Percentiles rank a stretch among this genome's conserved stretches.
phyloP scores from a whole-genome alignment of 169 alveolate species.

The Toxoplasma gondii region DNA sequence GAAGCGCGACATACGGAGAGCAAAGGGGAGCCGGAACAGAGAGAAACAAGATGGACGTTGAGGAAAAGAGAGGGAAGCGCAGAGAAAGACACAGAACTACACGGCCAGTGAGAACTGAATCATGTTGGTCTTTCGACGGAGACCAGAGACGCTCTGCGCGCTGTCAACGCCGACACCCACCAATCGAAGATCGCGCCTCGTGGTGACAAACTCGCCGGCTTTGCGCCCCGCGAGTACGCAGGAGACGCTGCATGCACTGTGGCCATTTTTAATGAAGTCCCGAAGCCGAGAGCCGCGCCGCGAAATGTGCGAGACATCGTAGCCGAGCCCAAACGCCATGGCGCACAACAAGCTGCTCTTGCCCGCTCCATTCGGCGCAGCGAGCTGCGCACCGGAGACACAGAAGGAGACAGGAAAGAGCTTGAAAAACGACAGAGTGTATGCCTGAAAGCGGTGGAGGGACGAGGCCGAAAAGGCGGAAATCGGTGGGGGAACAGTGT shows the following conservation, averaged over 20 bases:
- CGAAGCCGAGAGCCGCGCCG: not conserved
- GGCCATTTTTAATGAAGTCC: not conserved
- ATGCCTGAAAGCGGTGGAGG: not conserved
- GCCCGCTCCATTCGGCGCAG: not conserved
- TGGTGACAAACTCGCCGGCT: not conserved
- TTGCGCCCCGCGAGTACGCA: not conserved
- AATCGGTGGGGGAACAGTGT: not conserved
- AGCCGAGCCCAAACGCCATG: slow-evolving; percentile 19
- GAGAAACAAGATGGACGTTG: too few species aligned
- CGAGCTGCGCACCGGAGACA: not conserved
- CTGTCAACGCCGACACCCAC: not conserved
- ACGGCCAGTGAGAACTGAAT: too few species aligned
- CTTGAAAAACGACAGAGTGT: not conserved
- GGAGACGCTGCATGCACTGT: not conserved
- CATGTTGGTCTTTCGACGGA: too few species aligned
- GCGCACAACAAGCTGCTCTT: slow-evolving; percentile 38
- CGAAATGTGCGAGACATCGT: not conserved
- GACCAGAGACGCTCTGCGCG: too few species aligned
- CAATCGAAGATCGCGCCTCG: not conserved
- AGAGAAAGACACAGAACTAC: too few species aligned
- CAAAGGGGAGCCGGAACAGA: too few species aligned
- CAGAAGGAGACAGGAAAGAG: not conserved
- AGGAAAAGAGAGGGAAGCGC: too few species aligned
- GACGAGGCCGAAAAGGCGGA: not conserved
- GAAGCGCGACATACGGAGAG: too few species aligned